Evolutionary conservation across 2,329 filamentous ascomycete genomes (phyloP), one percentile per base, ranked within the genome.

Genomic region (Coleophoma cylindrospora): DNA sequence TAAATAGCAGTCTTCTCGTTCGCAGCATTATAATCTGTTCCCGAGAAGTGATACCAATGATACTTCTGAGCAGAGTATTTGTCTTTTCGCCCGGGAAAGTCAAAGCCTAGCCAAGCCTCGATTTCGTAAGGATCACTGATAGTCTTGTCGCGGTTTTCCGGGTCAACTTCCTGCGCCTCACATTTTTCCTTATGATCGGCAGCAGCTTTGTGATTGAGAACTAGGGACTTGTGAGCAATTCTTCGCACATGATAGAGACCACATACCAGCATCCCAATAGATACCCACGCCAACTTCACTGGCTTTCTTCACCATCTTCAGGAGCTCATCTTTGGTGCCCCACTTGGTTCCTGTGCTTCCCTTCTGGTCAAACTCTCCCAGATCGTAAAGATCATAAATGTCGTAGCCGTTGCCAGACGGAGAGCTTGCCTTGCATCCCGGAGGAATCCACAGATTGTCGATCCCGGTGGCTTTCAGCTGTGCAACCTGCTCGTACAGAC

Each of bases 351-450:
- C 68, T 5, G 68, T 68, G 0, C 71, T 64, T 15, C 81, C 83
- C 62, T 89, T 89, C 61, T 88, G 84, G 40, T 87, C 79, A 57
- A 89, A 89, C 61, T 89, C 86, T 33, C 86, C 86, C 3, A 86
- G 66, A 54, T 87, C 83, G 58, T 83, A 87, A 13, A 89, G 66
- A 61, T 89, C 86, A 61, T 87, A 89, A 54, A 82, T 74, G 62
- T 85, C 83, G 56, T 86, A 86, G 5, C 86, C 86, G 58, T 87
- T 87, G 17, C 83, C 80, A 27, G 74, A 66, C 0, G 76, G 74
- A 32, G 74, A 74, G 51, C 79, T 79, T 0, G 79, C 84, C 68
- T 89, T 89, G 66, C 84, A 87, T 49, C 79, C 86, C 0, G 86
- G 86, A 1, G 86, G 86, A 6, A 89, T 76, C 84, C 85, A 88